phyloP scores from a whole-genome alignment of 192 early-diverging fungal species.

The Lobulomyces angularis region DNA sequence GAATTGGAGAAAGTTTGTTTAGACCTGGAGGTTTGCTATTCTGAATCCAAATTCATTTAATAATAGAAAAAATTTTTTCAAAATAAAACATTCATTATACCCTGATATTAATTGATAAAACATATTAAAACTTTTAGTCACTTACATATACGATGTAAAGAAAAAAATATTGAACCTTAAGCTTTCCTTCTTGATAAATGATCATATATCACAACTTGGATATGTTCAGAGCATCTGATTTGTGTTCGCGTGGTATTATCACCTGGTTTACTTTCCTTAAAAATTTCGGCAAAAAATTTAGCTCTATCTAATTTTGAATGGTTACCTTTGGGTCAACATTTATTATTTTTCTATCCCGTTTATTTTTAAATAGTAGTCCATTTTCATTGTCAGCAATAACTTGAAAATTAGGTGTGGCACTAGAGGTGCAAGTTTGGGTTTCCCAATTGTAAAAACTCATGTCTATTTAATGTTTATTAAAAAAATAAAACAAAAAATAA shows the following conservation, averaged over 20 bases:
- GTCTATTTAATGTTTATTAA: no score
- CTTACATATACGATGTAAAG: no score
- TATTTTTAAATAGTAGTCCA: slow-evolving; percentile 53
- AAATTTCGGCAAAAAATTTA: neutral
- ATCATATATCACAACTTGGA: slow-evolving; percentile 54
- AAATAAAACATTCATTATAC: no score
- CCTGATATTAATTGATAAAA: no score
- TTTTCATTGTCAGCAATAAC: slow-evolving; percentile 56
- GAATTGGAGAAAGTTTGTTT: no score
- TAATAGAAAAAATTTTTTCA: no score
- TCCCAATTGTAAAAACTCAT: slow-evolving; percentile 60
- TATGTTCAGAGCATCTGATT: slow-evolving; percentile 38
- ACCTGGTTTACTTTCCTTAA: slow-evolving; percentile 35
- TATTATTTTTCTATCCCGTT: slow-evolving; percentile 51
- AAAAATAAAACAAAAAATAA: no score
- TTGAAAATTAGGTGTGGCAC: slow-evolving; percentile 53
- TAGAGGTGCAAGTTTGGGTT: slow-evolving; percentile 49
- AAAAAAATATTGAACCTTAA: slow-evolving; percentile 1
- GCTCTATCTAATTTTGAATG: slow-evolving; percentile 1
- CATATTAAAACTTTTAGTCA: no score
- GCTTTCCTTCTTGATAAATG: slow-evolving; percentile 45
- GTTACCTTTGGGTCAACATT: slow-evolving; percentile 49
- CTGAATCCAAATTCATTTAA: no score
- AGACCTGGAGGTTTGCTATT: no score
- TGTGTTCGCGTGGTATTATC: slow-evolving; percentile 45